Base-by-base conservation (phyloP, 257 asterid species). In the Handroanthus guayacan region DNA sequence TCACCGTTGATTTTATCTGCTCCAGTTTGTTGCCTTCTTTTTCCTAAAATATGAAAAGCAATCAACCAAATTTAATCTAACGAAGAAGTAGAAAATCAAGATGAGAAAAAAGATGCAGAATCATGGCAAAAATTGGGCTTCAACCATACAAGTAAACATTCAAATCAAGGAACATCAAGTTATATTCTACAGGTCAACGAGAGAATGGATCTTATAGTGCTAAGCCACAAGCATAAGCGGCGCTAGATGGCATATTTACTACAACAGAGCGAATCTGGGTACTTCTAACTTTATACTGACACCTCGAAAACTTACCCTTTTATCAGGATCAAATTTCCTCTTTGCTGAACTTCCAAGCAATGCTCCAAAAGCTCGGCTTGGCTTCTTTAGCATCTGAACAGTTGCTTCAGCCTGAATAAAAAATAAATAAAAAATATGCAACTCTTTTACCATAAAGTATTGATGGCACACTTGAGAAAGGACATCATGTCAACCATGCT, bases 351-450 rank as follows among this genome's bases (percentile, higher is more conserved):
- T 81, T 62, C 97, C 97, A 25, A 95, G 84, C 85, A 93, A 54
- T 50, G 95, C 90, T 84, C 98, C 97, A 82, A 93, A 88, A 76
- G 93, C 90, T 77, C 93, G 90, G 80, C 77, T 88, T 58, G 98
- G 98, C 84, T 93, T 95, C 90, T 89, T 89, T 54, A 86, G 74
- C 73, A 81, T 81, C 86, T 88, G 93, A 83, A 91, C 91, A 48
- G 90, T 87, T 67, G 86, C 97, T 84, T 87, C 90, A 75, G 77
- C 85, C 96, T 90, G 61, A 72, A 67, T 74, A 25, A 0, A 1
- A 25, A 25, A 1, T 25, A 25, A 25, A 25, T 25, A 25, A 34
- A 72, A 64, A 7, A 39, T 2, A 73, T 70, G 74, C 50, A 74
- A 67, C 63, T 12, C 17, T 48, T 34, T 67, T 50, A 65, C 11